Conservation (phyloP, 768 basidiomycete genomes). For the Leccinum barrowsii region DNA sequence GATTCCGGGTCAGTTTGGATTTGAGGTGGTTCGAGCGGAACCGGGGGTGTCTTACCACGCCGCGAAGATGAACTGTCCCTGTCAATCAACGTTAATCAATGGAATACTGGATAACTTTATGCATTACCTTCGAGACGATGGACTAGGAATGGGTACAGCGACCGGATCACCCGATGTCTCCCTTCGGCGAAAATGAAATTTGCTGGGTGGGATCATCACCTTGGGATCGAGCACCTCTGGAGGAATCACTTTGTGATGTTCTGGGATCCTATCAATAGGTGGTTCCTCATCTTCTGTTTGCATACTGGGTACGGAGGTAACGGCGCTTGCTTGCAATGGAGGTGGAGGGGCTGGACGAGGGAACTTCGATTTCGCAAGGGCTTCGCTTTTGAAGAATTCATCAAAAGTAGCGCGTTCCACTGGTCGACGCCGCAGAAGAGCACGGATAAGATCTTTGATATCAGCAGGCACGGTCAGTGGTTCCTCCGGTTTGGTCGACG, state of each 20-base stretch:
- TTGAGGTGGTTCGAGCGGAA: slow-evolving; percentile 11
- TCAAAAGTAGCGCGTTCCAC: slow-evolving; percentile 84
- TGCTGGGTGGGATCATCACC: slow-evolving; percentile 79
- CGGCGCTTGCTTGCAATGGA: slow-evolving; percentile 8
- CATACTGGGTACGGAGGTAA: slow-evolving; percentile 12
- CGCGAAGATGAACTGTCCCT: slow-evolving; percentile 12
- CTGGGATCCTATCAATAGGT: slow-evolving; percentile 51
- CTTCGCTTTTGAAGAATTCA: slow-evolving; percentile 85
- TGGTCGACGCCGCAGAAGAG: slow-evolving; percentile 81
- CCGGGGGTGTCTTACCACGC: slow-evolving; percentile 18
- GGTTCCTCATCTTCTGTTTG: slow-evolving; percentile 31
- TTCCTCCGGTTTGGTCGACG: slow-evolving; percentile 39
- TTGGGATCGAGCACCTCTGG: slow-evolving; percentile 79
- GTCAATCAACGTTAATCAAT: not conserved
- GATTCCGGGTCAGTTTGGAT: slow-evolving; percentile 11
- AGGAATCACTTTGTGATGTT: slow-evolving; percentile 69
- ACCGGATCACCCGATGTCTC: slow-evolving; percentile 15
- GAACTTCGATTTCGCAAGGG: slow-evolving; percentile 75
- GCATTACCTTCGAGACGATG: slow-evolving; percentile 22
- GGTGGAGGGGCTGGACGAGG: slow-evolving; percentile 42
- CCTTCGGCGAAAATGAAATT: slow-evolving; percentile 63
- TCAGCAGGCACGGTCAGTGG: slow-evolving; percentile 67
- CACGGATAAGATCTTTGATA: slow-evolving; percentile 83
- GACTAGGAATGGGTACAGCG: not conserved
- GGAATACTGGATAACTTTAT: not conserved